phyloP scores from a whole-genome alignment of 345 rosid genomes.

The Atalantia buxifolia region DNA sequence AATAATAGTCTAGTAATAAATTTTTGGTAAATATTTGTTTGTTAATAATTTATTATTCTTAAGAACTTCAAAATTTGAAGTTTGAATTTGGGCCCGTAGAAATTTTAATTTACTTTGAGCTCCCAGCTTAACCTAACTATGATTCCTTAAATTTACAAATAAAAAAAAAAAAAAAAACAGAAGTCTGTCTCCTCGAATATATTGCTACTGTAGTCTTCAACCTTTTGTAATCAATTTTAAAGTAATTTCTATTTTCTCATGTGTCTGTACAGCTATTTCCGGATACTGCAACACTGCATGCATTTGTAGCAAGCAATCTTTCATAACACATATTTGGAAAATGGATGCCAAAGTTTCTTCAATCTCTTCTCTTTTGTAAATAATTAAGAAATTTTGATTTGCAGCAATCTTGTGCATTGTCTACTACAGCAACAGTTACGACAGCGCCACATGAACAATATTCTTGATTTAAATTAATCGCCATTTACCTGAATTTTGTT shows the following conservation, averaged over 20 bases:
- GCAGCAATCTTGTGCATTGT: not conserved
- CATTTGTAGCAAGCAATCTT: not conserved
- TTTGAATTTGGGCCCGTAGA: no score
- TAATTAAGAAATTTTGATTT: not conserved
- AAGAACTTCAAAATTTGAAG: no score
- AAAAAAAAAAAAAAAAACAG: no score
- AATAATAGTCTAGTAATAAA: no score
- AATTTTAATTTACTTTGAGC: no score
- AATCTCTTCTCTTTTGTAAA: not conserved
- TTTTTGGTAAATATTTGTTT: no score
- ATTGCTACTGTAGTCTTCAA: no score
- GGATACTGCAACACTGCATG: not conserved
- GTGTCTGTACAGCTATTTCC: not conserved
- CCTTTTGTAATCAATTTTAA: not conserved
- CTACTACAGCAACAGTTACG: not conserved
- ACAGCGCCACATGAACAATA: not conserved
- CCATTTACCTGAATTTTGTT: slow-evolving; percentile 29
- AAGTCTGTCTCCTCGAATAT: no score
- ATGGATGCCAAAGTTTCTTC: not conserved
- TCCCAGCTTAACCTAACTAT: no score
- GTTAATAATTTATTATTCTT: no score
- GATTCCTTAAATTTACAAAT: no score
- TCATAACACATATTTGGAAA: not conserved
- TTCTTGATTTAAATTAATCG: not conserved
- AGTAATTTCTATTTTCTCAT: not conserved